Percentiles rank a stretch among this genome's conserved stretches.
phyloP scores from a whole-genome alignment of 352 stramenopile species.

The Phytophthora nicotianae region DNA sequence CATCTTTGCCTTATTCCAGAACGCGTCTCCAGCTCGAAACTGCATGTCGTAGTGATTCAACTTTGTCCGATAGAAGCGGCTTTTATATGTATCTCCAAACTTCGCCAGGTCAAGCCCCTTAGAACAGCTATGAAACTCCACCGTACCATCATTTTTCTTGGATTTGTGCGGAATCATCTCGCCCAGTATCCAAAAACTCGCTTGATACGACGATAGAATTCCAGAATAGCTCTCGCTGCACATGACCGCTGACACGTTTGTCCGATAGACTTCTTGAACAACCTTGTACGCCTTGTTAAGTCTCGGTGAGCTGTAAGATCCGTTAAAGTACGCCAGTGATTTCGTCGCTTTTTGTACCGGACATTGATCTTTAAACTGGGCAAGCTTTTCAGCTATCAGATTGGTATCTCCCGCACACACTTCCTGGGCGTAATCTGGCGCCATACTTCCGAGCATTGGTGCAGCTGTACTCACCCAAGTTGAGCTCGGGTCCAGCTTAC shows the following conservation, averaged over 20 bases:
- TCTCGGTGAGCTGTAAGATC: slow-evolving; percentile 10
- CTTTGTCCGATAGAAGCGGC: slow-evolving; percentile 21
- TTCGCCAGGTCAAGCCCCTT: slow-evolving; percentile 2
- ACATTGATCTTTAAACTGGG: slow-evolving; percentile 16
- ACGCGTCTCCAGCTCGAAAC: slow-evolving; percentile 37
- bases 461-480: slow-evolving; percentile 37
- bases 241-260: slow-evolving; percentile 34
- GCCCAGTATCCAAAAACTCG: slow-evolving; percentile 25
- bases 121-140: slow-evolving; percentile 42
- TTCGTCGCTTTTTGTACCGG: slow-evolving; percentile 14
- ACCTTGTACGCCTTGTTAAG: slow-evolving; percentile 23
- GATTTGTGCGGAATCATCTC: slow-evolving; percentile 33
- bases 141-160: slow-evolving; percentile 29
- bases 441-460: slow-evolving; percentile 34
- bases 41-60: slow-evolving; percentile 43
- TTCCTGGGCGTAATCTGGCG: slow-evolving; percentile 18
- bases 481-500: slow-evolving; percentile 21
- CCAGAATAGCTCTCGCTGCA: slow-evolving; percentile 39
- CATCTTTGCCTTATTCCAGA: slow-evolving; percentile 36
- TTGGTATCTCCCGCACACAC: slow-evolving; percentile 15
- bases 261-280: slow-evolving; percentile 29
- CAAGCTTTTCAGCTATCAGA: slow-evolving; percentile 14
- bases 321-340: slow-evolving; percentile 36
- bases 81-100: slow-evolving; percentile 17
- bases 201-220: slow-evolving; percentile 34